A percentile compares a stretch with the other conserved stretches of the same genome.
Evolutionary conservation across 371 early-diverging fungal species (phyloP).

Genomic region (Syncephalis fuscata): DNA sequence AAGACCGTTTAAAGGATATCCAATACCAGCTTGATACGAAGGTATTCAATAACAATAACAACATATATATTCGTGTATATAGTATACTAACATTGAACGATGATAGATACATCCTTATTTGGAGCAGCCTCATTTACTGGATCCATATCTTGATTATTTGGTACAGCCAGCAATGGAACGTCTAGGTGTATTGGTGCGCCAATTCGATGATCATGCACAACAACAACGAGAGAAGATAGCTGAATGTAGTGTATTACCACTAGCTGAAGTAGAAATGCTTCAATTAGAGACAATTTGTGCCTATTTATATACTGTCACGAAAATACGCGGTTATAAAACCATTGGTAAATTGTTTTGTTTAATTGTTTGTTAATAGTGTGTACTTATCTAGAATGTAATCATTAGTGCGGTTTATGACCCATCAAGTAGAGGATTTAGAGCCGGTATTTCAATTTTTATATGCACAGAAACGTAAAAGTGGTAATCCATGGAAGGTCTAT

Average conservation of each 20-base stretch:
- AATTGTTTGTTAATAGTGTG: not conserved
- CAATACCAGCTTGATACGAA: no score
- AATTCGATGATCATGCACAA: no score
- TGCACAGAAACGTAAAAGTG: conserved; percentile 10
- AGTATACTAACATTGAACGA: no score
- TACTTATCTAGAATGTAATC: not conserved
- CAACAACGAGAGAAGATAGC: not conserved
- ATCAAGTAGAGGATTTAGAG: conserved; percentile 79
- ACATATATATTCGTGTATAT: no score
- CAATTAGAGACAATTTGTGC: conserved; percentile 22
- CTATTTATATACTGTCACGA: conserved; percentile 42
- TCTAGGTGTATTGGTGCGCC: no score
- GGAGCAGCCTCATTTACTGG: conserved; percentile 77
- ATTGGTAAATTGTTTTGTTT: conserved; percentile 22
- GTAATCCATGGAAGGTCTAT: conserved; percentile 46
- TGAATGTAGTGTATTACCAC: not conserved
- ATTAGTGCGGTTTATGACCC: conserved; percentile 70
- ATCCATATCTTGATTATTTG: conserved; percentile 61
- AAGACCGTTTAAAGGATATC: no score
- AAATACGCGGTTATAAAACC: conserved; percentile 83
- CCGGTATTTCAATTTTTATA: conserved; percentile 48
- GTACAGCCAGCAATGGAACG: conserved; percentile 19
- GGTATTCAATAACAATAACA: no score
- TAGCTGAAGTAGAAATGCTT: conserved; percentile 7
- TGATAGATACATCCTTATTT: conserved; percentile 55